These are phyloP conservation scores for Penicillium sp. DNA, from an alignment of 2,329 filamentous ascomycete species.

Conservation along the genomic window DNA sequence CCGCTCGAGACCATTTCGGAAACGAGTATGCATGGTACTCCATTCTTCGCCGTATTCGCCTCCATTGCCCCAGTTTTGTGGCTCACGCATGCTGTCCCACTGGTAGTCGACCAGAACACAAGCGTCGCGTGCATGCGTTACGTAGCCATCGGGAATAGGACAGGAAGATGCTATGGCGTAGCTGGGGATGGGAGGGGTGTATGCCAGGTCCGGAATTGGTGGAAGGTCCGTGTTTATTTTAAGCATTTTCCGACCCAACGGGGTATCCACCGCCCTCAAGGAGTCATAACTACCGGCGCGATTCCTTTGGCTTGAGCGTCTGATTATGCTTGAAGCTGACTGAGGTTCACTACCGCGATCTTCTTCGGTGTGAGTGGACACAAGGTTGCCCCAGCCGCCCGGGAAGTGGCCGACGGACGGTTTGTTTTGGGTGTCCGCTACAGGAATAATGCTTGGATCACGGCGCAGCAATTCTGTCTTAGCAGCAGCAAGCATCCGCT, in stretches of 20 bases:
- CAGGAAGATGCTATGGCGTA: slow-evolving; percentile 83
- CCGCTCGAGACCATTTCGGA: slow-evolving; percentile 76
- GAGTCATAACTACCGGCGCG: slow-evolving; percentile 55
- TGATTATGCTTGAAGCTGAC: not conserved
- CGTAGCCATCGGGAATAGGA: slow-evolving; percentile 84
- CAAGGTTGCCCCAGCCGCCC: slow-evolving; percentile 57
- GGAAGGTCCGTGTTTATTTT: slow-evolving; percentile 39
- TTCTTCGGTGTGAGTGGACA: slow-evolving; percentile 29
- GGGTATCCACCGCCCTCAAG: slow-evolving; percentile 30
- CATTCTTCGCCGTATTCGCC: slow-evolving; percentile 92
- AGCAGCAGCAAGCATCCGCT: slow-evolving; percentile 84
- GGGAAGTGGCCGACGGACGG: slow-evolving; percentile 55
- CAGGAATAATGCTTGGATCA: slow-evolving; percentile 65
- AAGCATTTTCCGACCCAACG: slow-evolving; percentile 28
- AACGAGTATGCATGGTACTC: slow-evolving; percentile 91
- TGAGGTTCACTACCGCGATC: slow-evolving; percentile 28
- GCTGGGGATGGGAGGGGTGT: slow-evolving; percentile 76
- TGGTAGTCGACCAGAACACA: slow-evolving; percentile 89
- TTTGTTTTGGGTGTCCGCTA: slow-evolving; percentile 41
- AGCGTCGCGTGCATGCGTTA: slow-evolving; percentile 85
- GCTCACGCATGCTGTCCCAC: slow-evolving; percentile 87
- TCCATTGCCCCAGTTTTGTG: slow-evolving; percentile 83
- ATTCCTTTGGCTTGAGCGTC: slow-evolving; percentile 43
- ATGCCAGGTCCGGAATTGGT: slow-evolving; percentile 52
- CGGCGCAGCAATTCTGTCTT: slow-evolving; percentile 84